These are phyloP conservation scores for Penicillium glabrum DNA, from an alignment of 2,329 filamentous ascomycete genomes.

Conservation along the genomic window DNA sequence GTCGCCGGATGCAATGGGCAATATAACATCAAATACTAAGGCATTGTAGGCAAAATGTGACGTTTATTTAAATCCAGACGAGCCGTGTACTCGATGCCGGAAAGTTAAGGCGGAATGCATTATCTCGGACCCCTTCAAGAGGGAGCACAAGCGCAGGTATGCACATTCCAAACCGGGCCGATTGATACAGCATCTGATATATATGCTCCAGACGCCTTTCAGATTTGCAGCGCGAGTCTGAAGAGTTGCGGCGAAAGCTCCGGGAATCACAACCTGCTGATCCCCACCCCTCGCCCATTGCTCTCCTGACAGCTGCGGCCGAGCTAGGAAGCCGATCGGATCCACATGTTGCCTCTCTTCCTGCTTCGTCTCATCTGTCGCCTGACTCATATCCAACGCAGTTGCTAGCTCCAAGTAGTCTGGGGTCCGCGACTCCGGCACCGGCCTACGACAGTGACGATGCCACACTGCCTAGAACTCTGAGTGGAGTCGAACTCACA, in stretches of 20 bases:
- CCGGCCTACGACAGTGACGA: conserved; percentile 12
- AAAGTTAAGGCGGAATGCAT: conserved; percentile 38
- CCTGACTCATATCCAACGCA: conserved; percentile 22
- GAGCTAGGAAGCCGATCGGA: conserved; percentile 28
- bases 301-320: conserved; percentile 31
- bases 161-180: conserved; percentile 2
- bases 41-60: conserved; percentile 39
- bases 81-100: conserved; percentile 40
- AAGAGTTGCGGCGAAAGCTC: conserved; percentile 37
- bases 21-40: neutral
- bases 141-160: conserved; percentile 44
- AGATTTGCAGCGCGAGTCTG: conserved; percentile 39
- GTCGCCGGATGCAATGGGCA: neutral
- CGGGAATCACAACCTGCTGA: conserved; percentile 24
- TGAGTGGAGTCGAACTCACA: conserved; percentile 32
- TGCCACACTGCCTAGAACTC: conserved; percentile 28
- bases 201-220: conserved; percentile 32
- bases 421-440: conserved; percentile 14
- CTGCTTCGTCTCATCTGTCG: conserved; percentile 3
- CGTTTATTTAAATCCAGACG: conserved; percentile 34
- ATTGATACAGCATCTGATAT: neutral
- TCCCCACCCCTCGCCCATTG: conserved; percentile 24
- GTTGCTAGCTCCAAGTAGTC: conserved; percentile 18
- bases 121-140: conserved; percentile 44
- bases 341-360: conserved; percentile 4